Conservation (phyloP, 1,284 basidiomycete species). For the Peniophora sp. region DNA sequence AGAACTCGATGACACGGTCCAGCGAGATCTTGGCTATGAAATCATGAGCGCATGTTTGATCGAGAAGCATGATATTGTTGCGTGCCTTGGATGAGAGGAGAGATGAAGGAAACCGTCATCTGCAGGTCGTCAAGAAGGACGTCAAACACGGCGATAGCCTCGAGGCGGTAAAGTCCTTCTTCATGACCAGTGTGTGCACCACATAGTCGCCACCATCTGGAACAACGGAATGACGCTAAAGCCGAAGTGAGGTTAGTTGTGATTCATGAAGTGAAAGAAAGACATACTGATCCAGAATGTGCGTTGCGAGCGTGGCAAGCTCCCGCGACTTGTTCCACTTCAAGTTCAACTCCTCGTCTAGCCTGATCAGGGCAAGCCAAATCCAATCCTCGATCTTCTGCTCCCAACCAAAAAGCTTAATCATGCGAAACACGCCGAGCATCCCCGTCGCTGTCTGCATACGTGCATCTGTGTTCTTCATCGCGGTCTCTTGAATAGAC, state of each 20-base stretch:
- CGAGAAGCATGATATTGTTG: constrained; percentile 8
- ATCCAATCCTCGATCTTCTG: constrained; percentile 34
- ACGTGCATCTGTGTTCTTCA: constrained; percentile 37
- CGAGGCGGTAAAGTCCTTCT: constrained; percentile 23
- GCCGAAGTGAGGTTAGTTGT: no score
- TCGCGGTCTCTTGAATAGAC: constrained; percentile 20
- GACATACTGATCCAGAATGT: constrained; percentile 25
- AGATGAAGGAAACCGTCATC: constrained; percentile 22
- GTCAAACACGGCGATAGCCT: constrained; percentile 29
- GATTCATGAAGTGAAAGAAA: no score
- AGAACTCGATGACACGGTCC: constrained; percentile 37
- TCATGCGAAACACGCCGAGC: constrained; percentile 39
- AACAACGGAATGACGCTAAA: constrained; percentile 45
- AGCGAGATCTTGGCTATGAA: constrained; percentile 36
- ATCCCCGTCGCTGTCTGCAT: constrained; percentile 42
- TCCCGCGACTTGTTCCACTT: constrained; percentile 33
- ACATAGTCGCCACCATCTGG: constrained; percentile 9
- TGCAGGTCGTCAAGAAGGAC: constrained; percentile 25
- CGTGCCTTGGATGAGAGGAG: constrained; percentile 23
- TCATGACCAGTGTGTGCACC: constrained; percentile 13
- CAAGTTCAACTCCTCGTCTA: constrained; percentile 32
- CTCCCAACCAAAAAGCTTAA: constrained; percentile 59
- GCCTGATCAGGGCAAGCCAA: constrained; percentile 36
- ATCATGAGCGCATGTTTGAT: constrained; percentile 11
- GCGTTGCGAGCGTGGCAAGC: constrained; percentile 28